Percentiles rank a stretch among this genome's conserved stretches.
These are phyloP conservation scores for Leccinum subspadiceum DNA, from an alignment of 1,284 basidiomycete species.

Conservation along the genomic window DNA sequence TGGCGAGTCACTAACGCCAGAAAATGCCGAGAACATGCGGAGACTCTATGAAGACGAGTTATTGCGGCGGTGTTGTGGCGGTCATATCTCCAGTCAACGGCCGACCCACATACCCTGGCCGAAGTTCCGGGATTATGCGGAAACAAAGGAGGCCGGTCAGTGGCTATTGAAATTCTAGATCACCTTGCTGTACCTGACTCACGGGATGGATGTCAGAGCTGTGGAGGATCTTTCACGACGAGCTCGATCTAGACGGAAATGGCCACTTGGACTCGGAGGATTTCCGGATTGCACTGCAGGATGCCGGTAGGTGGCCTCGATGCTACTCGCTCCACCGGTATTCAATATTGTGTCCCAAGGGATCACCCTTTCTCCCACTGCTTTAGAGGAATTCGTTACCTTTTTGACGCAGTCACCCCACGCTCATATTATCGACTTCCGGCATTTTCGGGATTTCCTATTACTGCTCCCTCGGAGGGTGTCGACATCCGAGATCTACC, in stretches of 20 bases:
- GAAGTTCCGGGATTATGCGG: constrained; percentile 76
- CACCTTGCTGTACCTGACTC: constrained; percentile 13
- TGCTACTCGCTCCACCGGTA: constrained; percentile 18
- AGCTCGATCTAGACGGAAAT: constrained; percentile 84
- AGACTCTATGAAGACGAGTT: constrained; percentile 80
- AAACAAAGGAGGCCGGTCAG: constrained; percentile 75
- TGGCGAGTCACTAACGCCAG: constrained; percentile 50
- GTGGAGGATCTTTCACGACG: constrained; percentile 87
- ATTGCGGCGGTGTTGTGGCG: constrained; percentile 54
- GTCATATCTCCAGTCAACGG: constrained; percentile 43
- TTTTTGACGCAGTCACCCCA: constrained; percentile 68
- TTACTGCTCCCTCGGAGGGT: constrained; percentile 80
- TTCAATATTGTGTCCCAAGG: constrained; percentile 43
- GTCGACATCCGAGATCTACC: constrained; percentile 84
- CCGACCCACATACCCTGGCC: constrained; percentile 66
- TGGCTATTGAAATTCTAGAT: constrained; percentile 25
- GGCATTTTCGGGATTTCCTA: constrained; percentile 88
- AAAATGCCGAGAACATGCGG: constrained; percentile 67
- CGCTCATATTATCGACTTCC: constrained; percentile 74
- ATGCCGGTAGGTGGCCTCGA: constrained; percentile 58
- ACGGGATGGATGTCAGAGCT: constrained; percentile 55
- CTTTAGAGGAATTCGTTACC: constrained; percentile 78
- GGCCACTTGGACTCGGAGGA: constrained; percentile 77
- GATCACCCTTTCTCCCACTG: constrained; percentile 63
- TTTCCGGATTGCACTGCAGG: constrained; percentile 64